phyloP scores from a whole-genome alignment of 768 basidiomycete genomes.

The Pseudohyphozyma bogoriensis region DNA sequence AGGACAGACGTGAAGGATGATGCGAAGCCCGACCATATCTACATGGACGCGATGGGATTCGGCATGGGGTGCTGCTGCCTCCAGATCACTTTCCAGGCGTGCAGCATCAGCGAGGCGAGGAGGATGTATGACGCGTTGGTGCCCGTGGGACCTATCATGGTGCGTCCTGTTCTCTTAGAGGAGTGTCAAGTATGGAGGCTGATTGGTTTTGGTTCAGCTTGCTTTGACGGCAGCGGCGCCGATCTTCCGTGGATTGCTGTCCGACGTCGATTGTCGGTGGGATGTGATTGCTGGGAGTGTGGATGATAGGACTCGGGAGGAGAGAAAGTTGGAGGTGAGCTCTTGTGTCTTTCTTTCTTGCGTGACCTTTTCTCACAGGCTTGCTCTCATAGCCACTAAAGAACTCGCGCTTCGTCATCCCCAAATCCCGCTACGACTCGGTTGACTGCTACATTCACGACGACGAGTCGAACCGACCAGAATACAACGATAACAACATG shows the following conservation, averaged over 20 bases:
- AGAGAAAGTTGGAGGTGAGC: slow-evolving; percentile 73
- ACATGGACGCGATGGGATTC: slow-evolving; percentile 99
- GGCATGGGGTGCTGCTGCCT: slow-evolving; percentile 99
- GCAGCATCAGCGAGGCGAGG: slow-evolving; percentile 77
- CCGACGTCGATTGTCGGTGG: slow-evolving; percentile 97
- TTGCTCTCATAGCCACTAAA: slow-evolving; percentile 54
- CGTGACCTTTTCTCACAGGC: neutral
- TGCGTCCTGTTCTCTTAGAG: slow-evolving; percentile 37
- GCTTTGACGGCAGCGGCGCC: slow-evolving; percentile 92
- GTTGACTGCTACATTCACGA: slow-evolving; percentile 84
- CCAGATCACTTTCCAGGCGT: slow-evolving; percentile 94
- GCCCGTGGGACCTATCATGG: slow-evolving; percentile 90
- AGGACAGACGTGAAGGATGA: slow-evolving; percentile 81
- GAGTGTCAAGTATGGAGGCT: neutral
- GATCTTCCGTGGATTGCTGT: slow-evolving; percentile 83
- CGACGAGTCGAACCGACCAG: slow-evolving; percentile 70
- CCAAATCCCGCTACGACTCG: slow-evolving; percentile 95
- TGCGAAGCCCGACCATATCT: slow-evolving; percentile 80
- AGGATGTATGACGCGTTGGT: slow-evolving; percentile 92
- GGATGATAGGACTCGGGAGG: slow-evolving; percentile 91
- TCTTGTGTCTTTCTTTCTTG: neutral
- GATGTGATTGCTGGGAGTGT: slow-evolving; percentile 98
- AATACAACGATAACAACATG: slow-evolving; percentile 80
- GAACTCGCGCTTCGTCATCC: slow-evolving; percentile 64
- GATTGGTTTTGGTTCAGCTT: slow-evolving; percentile 46